phyloP scores from a whole-genome alignment of 2,329 filamentous ascomycete species.

The Podosphaera leucotricha region DNA sequence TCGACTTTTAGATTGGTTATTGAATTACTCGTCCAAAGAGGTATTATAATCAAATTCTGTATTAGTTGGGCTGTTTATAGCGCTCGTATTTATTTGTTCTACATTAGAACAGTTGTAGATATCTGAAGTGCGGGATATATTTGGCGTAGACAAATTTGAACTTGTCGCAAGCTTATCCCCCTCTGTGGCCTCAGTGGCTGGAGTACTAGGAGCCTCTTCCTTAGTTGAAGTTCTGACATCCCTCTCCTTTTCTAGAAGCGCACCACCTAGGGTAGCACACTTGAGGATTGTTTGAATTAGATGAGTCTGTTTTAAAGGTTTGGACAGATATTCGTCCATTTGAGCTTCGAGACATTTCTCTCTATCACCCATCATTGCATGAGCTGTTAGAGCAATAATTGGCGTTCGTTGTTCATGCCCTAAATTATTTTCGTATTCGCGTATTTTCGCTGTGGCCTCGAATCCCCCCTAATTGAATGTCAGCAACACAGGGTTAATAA shows the following conservation, averaged over 20 bases:
- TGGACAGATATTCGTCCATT: constrained; percentile 98
- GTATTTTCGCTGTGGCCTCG: constrained; percentile 87
- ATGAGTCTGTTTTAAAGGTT: constrained; percentile 88
- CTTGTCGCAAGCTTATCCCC: neutral
- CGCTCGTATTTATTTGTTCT: neutral
- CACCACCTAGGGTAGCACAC: constrained; percentile 75
- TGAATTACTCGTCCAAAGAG: neutral
- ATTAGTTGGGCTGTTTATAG: neutral
- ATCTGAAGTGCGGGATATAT: neutral
- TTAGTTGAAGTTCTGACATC: constrained; percentile 23
- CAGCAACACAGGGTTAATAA: constrained; percentile 12
- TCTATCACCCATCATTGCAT: constrained; percentile 94
- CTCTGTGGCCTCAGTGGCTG: neutral
- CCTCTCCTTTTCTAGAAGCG: constrained; percentile 53
- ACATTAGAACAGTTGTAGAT: neutral
- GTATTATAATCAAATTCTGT: neutral
- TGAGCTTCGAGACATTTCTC: constrained; percentile 97
- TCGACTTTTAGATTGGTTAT: neutral
- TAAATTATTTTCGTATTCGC: constrained; percentile 73
- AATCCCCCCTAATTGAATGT: constrained; percentile 53
- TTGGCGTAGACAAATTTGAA: neutral
- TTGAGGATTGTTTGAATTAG: constrained; percentile 96
- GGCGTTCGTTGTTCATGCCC: constrained; percentile 55
- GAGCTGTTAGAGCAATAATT: constrained; percentile 88
- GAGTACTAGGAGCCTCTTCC: constrained; percentile 9